These are phyloP conservation scores for Ceratocystis diversiconidia DNA, from an alignment of 2,329 filamentous ascomycete species.

Conservation along the genomic window DNA sequence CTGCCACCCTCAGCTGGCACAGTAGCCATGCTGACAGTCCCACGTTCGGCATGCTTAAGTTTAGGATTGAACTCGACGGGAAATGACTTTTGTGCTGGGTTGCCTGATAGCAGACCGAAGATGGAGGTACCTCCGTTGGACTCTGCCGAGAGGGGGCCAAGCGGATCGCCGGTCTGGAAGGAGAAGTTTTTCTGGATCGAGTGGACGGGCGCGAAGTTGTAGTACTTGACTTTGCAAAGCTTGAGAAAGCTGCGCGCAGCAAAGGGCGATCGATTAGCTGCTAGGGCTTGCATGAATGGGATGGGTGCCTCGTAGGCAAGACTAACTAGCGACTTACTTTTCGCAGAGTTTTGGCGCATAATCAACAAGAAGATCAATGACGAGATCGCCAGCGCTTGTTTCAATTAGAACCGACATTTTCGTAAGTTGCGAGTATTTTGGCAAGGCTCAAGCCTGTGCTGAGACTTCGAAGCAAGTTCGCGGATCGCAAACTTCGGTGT, in stretches of 20 bases:
- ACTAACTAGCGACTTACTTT: constrained; percentile 55
- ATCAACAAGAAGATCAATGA: constrained; percentile 81
- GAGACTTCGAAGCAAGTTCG: not conserved
- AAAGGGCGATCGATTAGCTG: constrained; percentile 23
- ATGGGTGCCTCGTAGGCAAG: constrained; percentile 4
- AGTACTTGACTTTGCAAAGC: constrained; percentile 98
- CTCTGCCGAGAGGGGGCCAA: constrained; percentile 67
- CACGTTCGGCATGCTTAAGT: constrained; percentile 74
- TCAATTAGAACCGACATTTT: constrained; percentile 86
- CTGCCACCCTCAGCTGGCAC: constrained; percentile 57
- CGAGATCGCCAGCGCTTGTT: constrained; percentile 84
- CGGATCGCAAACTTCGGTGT: not conserved
- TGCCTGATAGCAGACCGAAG: constrained; percentile 65
- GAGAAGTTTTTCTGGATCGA: constrained; percentile 90
- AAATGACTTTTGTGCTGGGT: constrained; percentile 59
- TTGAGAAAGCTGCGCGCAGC: constrained; percentile 73
- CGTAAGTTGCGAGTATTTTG: not conserved
- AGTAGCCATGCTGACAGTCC: constrained; percentile 97
- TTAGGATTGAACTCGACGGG: constrained; percentile 73
- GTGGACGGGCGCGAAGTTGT: constrained; percentile 90
- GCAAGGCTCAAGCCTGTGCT: not conserved
- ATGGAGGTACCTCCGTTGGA: constrained; percentile 90
- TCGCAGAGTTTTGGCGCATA: constrained; percentile 85
- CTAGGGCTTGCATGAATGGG: too few species aligned
- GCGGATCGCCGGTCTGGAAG: constrained; percentile 88